Base-by-base conservation (phyloP, 2,329 filamentous ascomycete species). In the Hirsutella thompsonii region DNA sequence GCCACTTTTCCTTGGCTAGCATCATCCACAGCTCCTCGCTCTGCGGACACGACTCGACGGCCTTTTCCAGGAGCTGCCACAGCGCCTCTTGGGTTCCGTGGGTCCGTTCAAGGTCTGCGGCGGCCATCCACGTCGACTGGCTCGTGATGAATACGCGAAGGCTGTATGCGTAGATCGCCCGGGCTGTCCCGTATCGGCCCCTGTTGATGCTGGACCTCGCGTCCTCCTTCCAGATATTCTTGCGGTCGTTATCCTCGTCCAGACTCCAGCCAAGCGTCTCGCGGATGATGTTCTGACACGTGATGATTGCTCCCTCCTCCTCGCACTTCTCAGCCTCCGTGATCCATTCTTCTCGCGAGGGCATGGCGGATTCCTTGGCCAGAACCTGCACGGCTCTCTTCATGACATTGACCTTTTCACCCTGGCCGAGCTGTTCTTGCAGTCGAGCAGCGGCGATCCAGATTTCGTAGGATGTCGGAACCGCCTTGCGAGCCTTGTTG, bases 291-390 rank as follows among this genome's bases (percentile, higher is more conserved):
- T 85, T 82, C 46, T 81, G 81, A 55, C 89, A 94, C 1, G 92
- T 96, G 34, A 89, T 68, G 10, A 84, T 69, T 14, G 89, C 88
- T 6, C 87, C 89, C 58, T 96, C 92, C 43, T 86, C 82, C 61
- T 98, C 92, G 55, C 90, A 96, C 47, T 84, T 84, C 59, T 98
- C 92, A 0, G 92, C 93, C 60, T 96, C 88, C 5, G 76, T 72
- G 40, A 98, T 93, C 92, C 92, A 98, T 51, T 95, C 89, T 58
- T 98, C 92, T 33, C 93, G 81, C 61, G 94, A 94, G 32, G 92
- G 76, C 93, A 98, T 98, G 10, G 92, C 90, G 21, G 85, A 89
- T 55, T 94, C 88, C 53, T 88, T 87, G 30, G 81, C 87, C 26
- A 98, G 70, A 18, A 88, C 80, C 54, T 93, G 86, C 26, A 95